These are phyloP conservation scores for Hypoxylon sp. DNA, from an alignment of 2,329 filamentous ascomycete species.

Conservation along the genomic window DNA sequence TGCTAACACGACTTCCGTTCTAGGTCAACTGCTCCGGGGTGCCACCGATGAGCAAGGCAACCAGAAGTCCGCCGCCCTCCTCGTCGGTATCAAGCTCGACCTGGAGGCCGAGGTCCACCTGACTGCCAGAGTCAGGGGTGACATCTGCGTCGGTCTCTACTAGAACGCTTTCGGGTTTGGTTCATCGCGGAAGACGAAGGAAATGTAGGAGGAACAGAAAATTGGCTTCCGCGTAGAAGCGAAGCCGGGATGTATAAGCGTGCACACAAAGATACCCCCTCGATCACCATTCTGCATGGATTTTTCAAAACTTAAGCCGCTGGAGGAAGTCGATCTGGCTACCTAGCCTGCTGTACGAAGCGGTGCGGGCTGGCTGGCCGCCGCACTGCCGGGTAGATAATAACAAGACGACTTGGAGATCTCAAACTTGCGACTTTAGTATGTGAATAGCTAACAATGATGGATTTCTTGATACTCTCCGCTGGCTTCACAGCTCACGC, in stretches of 20 bases:
- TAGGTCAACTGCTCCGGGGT: slow-evolving; percentile 64
- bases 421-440: too few relatives aligned
- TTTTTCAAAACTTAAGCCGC: slow-evolving; percentile 10
- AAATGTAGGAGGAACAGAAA: slow-evolving; percentile 8
- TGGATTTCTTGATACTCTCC: too few relatives aligned
- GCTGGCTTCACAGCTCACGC: too few relatives aligned
- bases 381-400: slow-evolving; percentile 23
- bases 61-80: slow-evolving; percentile 63
- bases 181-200: slow-evolving; percentile 9
- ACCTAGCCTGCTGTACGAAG: background rate
- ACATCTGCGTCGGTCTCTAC: slow-evolving; percentile 67
- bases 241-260: slow-evolving; percentile 18
- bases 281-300: slow-evolving; percentile 33
- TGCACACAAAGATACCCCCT: slow-evolving; percentile 28
- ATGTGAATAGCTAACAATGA: too few relatives aligned
- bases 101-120: slow-evolving; percentile 69
- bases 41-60: slow-evolving; percentile 65
- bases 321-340: slow-evolving; percentile 20
- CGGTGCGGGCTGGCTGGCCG: slow-evolving; percentile 32
- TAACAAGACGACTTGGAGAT: slow-evolving; percentile 33
- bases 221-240: slow-evolving; percentile 7
- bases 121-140: slow-evolving; percentile 66
- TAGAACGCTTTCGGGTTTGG: slow-evolving; percentile 48
- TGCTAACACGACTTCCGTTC: background rate
- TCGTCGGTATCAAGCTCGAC: slow-evolving; percentile 70